Percentiles rank a stretch among this genome's conserved stretches.
phyloP scores from a whole-genome alignment of 225 moss, liverwort and hornwort genomes.

The Marchantia paleacea region DNA sequence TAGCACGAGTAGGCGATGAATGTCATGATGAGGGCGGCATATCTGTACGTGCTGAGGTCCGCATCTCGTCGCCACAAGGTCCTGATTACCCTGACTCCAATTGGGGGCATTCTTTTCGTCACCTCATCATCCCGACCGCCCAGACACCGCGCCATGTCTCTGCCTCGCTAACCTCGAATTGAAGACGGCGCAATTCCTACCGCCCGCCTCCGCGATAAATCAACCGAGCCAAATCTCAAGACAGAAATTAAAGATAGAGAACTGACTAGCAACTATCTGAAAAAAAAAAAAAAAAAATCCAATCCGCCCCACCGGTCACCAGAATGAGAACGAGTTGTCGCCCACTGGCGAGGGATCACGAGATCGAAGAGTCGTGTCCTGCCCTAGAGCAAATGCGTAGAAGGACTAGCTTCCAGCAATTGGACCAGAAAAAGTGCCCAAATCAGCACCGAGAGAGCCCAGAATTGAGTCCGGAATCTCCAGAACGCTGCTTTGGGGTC shows the following conservation, averaged over 20 bases:
- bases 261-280: too few species aligned
- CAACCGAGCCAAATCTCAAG: not conserved
- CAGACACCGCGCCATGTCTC: conserved; percentile 19
- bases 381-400: not conserved
- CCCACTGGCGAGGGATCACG: not conserved
- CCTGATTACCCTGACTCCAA: conserved; percentile 37
- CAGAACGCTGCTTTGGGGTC: not conserved
- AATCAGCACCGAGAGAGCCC: not conserved
- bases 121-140: conserved; percentile 18
- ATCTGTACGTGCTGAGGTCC: conserved; percentile 43
- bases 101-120: conserved; percentile 36
- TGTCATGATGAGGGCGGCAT: conserved; percentile 57
- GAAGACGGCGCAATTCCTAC: too few species aligned
- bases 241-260: not conserved
- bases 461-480: not conserved
- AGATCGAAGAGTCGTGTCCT: not conserved
- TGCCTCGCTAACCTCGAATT: not conserved
- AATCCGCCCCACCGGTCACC: not conserved
- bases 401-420: not conserved
- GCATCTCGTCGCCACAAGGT: conserved; percentile 29
- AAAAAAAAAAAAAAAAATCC: not conserved
- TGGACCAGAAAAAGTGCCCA: not conserved
- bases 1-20: conserved; percentile 77
- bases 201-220: not conserved
- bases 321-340: not conserved